Base-by-base conservation (phyloP, 108 stramenopile species). In the Chaetoceros muelleri region DNA sequence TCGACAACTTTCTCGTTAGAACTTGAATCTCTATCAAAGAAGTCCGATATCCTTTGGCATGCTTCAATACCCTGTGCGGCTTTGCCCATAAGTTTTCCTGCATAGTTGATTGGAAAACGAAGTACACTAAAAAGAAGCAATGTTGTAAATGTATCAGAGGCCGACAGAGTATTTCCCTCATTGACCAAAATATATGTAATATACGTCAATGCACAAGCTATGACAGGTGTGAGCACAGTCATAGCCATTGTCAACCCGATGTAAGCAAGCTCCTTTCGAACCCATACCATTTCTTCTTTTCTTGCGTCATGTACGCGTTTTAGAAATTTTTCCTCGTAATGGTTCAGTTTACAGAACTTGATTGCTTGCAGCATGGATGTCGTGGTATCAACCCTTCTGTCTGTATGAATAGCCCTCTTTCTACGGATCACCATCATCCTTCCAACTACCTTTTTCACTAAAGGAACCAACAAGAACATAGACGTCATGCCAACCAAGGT, bases 61-160 rank as follows among this genome's bases (percentile, higher is more conserved):
- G 86, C 78, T 47, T 79, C 69, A n/a, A 76, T 53, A 8, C 82
- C 90, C 57, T 82, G 82, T 0, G 80, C 86, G 1, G 61, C 60
- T 53, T 72, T 80, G 2, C 85, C 85, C 59, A 87, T 71, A 2
- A 91, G 63, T 44, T 81, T 66, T 16, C 86, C 90, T 2, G 78
- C 79, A 54, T 80, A 80, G 52, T 76, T 85, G 55, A 93, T 93
- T 0, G 90, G 90, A 60, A 88, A 91, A 20, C 90, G 76, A 18
- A 93, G 58, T n/a, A 80, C 80, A 3, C 67, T 54, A 55, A 93
- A 82, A 19, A 93, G 48, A 17, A 82, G 59, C 28, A 86, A 29
- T 7, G 77, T 76, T 1, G 82, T 78, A 61, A 93, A 93, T 0
- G 84, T 75, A 40, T 76, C 58, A 8, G 82, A 67, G n/a, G 87